These are phyloP conservation scores for Sextonia rubra DNA, from an alignment of 164 flowering plant species.

Conservation along the genomic window DNA sequence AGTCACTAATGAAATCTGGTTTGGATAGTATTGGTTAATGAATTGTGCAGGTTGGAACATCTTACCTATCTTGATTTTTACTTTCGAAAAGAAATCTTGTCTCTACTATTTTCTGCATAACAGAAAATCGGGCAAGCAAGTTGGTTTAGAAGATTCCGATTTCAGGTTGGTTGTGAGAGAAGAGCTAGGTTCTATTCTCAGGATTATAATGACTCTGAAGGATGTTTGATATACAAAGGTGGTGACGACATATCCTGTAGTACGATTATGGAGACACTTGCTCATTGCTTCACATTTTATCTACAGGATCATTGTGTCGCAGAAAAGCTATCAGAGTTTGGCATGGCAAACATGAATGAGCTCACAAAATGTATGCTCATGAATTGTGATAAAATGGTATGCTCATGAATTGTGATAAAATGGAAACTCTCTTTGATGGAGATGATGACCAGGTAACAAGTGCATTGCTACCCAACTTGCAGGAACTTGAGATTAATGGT, in stretches of 20 bases:
- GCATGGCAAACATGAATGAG: not conserved
- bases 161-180: constrained; percentile 3
- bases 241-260: not conserved
- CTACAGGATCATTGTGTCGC: not conserved
- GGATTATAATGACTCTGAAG: too few relatives aligned
- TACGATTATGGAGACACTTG: not conserved
- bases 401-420: too few relatives aligned
- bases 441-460: not conserved
- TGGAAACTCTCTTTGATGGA: not conserved
- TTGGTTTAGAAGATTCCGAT: not conserved
- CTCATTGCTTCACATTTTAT: not conserved
- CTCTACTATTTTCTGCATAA: not conserved
- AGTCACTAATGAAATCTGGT: too few relatives aligned
- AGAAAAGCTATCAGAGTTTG: not conserved
- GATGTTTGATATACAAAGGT: not conserved
- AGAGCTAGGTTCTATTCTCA: too few relatives aligned
- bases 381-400: too few relatives aligned
- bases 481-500: not conserved
- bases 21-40: too few relatives aligned
- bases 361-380: not conserved
- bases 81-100: too few relatives aligned
- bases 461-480: not conserved
- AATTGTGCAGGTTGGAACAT: too few relatives aligned
- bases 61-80: too few relatives aligned
- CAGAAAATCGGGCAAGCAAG: not conserved